phyloP scores from a whole-genome alignment of 441 rosid genomes.

The Brassica hybrid region DNA sequence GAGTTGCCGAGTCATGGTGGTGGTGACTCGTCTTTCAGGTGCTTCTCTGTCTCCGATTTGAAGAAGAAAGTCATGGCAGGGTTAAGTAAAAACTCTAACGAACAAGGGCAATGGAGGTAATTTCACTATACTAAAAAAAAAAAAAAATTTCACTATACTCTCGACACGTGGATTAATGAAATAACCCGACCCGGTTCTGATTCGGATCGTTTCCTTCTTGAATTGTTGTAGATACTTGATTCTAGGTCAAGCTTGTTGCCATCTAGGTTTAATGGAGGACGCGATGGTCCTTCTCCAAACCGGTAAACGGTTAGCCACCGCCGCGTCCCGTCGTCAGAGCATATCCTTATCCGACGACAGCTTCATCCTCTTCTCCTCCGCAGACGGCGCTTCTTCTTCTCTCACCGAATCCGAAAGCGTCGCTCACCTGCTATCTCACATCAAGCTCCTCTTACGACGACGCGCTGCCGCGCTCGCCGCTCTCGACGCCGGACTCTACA shows the following conservation, averaged over 20 bases:
- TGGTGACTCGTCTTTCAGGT: conserved; percentile 62
- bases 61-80: conserved; percentile 92
- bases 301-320: conserved; percentile 87
- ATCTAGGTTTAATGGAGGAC: conserved; percentile 93
- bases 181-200: conserved; percentile 27
- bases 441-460: conserved; percentile 85
- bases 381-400: conserved; percentile 28
- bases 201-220: conserved; percentile 10
- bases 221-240: conserved; percentile 26
- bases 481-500: conserved; percentile 52
- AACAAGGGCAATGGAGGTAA: conserved; percentile 94
- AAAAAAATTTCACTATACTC: neutral
- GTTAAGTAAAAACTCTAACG: conserved; percentile 68
- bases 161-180: neutral
- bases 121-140: neutral
- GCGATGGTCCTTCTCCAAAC: conserved; percentile 95
- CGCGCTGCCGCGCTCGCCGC: conserved; percentile 87
- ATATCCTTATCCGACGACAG: conserved; percentile 89
- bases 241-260: conserved; percentile 91
- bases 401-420: conserved; percentile 52
- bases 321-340: conserved; percentile 89
- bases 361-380: conserved; percentile 56
- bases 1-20: conserved; percentile 43
- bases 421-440: conserved; percentile 65
- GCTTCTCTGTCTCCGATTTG: conserved; percentile 88